Base-by-base conservation (phyloP, 148 eudicot genomes). In the Spergularia marina region DNA sequence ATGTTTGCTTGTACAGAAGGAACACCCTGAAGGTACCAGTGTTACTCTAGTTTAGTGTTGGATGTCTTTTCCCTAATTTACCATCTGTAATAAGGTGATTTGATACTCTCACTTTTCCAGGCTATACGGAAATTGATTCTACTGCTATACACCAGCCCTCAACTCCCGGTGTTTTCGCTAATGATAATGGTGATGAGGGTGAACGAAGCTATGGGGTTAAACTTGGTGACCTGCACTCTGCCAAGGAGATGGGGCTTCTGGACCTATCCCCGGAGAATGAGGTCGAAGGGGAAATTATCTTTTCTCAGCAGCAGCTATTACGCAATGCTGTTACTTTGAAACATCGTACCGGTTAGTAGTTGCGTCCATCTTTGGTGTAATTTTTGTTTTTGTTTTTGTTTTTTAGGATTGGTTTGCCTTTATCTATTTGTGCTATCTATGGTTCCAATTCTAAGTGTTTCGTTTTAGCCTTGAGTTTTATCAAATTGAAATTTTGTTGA, bases 261-360 rank as follows among this genome's bases (percentile, higher is more conserved):
- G 86, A 90, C 71, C 60, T 82, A 58, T 82, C 78, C 71, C 99
- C 97, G 3, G 90, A 77, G 55, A 86, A 87, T 84, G 99, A 92
- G 82, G 86, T 91, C 76, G 97, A 89, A 74, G 99, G 97, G 78
- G 99, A 90, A 77, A 85, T 95, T 49, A 74, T 95, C n/a, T 95
- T 74, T 81, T 80, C 82, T 74, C 99, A 95, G 84, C 84, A 85
- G 73, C 77, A 67, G 55, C 85, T 95, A 65, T 77, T 89, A 60
- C 47, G 70, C 75, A 92, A 84, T 87, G 85, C 91, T 25, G 82
- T 85, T 83, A 76, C 79, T 47, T 83, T 87, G 76, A 95, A 89
- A 84, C 76, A 41, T 70, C 68, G 79, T 57, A 74, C 88, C 72
- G 99, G 99, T 95, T 65, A 82, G 84, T 86, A 13, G 52, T 66